A percentile compares a stretch with the other conserved stretches of the same genome.
These are phyloP conservation scores for Petrea volubilis DNA, from an alignment of 257 asterid genomes.

Conservation along the genomic window DNA sequence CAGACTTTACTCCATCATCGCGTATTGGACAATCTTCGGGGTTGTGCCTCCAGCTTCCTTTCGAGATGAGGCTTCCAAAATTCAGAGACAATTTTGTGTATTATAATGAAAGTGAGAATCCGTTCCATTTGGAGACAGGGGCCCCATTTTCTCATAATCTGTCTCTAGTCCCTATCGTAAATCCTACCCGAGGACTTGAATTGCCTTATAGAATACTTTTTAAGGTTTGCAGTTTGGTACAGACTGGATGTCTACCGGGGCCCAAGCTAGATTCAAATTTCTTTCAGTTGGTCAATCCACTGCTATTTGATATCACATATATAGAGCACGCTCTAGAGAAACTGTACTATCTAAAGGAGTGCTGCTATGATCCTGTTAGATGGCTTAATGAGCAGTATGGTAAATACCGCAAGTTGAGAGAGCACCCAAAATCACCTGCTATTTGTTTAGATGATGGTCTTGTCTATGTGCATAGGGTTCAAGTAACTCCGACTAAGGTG, in stretches of 20 bases:
- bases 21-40: constrained; percentile 86
- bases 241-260: constrained; percentile 82
- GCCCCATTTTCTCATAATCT: constrained; percentile 39
- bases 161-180: constrained; percentile 70
- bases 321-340: constrained; percentile 76
- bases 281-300: constrained; percentile 57
- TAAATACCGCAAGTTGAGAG: constrained; percentile 36
- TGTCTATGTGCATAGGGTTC: constrained; percentile 79
- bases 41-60: constrained; percentile 66
- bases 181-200: constrained; percentile 42
- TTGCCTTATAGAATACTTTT: constrained; percentile 68
- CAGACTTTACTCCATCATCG: constrained; percentile 62
- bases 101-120: constrained; percentile 49
- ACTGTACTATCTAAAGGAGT: constrained; percentile 56
- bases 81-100: constrained; percentile 52
- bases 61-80: constrained; percentile 55
- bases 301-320: constrained; percentile 19
- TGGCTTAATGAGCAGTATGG: constrained; percentile 66
- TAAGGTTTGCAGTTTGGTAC: constrained; percentile 68
- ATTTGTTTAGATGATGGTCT: constrained; percentile 67
- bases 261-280: constrained; percentile 54
- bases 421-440: constrained; percentile 61
- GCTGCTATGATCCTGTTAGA: constrained; percentile 76
- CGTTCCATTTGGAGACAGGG: constrained; percentile 41
- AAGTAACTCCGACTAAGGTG: constrained; percentile 81